A percentile compares a stretch with the other conserved stretches of the same genome.
Conservation (phyloP, 2,329 filamentous ascomycete species). For the Verticillium longisporum region DNA sequence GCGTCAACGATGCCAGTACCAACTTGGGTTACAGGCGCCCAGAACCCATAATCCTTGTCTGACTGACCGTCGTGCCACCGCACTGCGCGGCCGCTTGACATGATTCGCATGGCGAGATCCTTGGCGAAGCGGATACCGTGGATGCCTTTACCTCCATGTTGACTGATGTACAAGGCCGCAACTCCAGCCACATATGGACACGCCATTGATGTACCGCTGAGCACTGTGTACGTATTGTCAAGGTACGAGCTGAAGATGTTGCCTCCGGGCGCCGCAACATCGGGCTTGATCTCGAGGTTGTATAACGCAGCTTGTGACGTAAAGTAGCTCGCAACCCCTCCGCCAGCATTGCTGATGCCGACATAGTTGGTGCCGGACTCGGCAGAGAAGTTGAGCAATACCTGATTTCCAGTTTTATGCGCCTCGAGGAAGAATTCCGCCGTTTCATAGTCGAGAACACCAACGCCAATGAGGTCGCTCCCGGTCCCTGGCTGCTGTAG, state of each 20-base stretch:
- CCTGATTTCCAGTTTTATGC: neutral
- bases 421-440: neutral
- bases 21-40: slow-evolving; percentile 29
- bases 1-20: slow-evolving; percentile 43
- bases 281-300: slow-evolving; percentile 43
- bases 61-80: slow-evolving; percentile 20
- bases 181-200: slow-evolving; percentile 46
- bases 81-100: slow-evolving; percentile 25
- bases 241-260: slow-evolving; percentile 43
- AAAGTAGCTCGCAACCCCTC: slow-evolving; percentile 34
- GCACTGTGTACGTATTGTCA: slow-evolving; percentile 32
- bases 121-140: slow-evolving; percentile 24
- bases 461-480: neutral
- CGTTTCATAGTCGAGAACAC: neutral
- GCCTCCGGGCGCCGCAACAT: slow-evolving; percentile 41
- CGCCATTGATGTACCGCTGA: slow-evolving; percentile 51
- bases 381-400: neutral
- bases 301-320: slow-evolving; percentile 46
- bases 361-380: neutral
- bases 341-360: slow-evolving; percentile 10
- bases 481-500: neutral
- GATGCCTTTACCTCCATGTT: slow-evolving; percentile 30
- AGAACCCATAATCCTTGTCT: slow-evolving; percentile 10
- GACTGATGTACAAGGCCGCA: slow-evolving; percentile 37
- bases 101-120: slow-evolving; percentile 17